Base-by-base conservation (phyloP, 371 early-diverging fungal genomes). In the Apophysomyces ossiformis region DNA sequence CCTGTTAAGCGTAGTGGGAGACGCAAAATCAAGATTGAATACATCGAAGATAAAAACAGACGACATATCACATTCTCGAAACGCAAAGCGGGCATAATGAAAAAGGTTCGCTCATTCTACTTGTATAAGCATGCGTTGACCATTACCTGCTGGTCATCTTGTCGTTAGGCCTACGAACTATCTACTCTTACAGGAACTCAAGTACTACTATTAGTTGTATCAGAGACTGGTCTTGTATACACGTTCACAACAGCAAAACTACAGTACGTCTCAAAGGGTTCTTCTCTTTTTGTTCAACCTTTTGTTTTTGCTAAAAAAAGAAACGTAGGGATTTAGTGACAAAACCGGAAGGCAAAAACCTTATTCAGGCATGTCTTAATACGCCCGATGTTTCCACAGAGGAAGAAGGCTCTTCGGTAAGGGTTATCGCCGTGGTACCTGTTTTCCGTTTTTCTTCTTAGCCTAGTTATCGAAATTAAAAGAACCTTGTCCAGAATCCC, bases 71-170 rank as follows among this genome's bases (percentile, higher is more conserved):
- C 99, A 13, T 99, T 99, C 75, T 92, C 92, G 71, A 99, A 99
- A 79, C 87, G 99, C 74, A 99, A 99, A 77, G 95, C 97, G 37
- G 99, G 99, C 45, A 95, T 99, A 69, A 96, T 99, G 97, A 99
- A 99, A 79, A 99, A 98, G 89, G 92, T 89, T 73, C 13, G 1
- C 46, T 13, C 7, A n/a, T 50, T 9, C 54, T 50, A 21, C 21
- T 32, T 21, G n/a, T 41, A 41, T 4, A 8, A 41, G 13, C 41
- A 41, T 13, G 1, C 13, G 41, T 41, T 41, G 1, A 41, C 41
- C 41, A 32, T 46, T 61, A 43, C 54, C 15, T 61, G 39, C 15
- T 43, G 0, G 15, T 12, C 41, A 61, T 12, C 43, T 63, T 45
- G 58, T 54, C 58, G 32, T 56, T 70, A 94, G 90, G 99, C 98